phyloP scores from a whole-genome alignment of 1,284 basidiomycete genomes.

The Lentinus polychrous region DNA sequence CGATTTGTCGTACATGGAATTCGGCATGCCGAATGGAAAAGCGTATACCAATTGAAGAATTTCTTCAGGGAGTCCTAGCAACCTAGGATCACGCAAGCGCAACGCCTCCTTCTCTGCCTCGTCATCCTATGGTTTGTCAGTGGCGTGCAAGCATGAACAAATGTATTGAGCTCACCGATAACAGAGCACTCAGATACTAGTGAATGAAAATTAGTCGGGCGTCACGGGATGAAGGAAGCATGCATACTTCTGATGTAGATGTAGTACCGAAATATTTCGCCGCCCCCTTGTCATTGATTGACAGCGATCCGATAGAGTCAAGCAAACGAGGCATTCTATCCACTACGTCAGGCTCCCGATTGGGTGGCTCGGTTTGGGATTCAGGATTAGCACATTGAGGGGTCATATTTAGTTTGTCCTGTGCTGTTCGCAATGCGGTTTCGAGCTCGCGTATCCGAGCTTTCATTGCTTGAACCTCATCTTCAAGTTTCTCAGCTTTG shows the following conservation, averaged over 20 bases:
- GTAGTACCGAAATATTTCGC: constrained; percentile 11
- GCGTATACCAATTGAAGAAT: constrained; percentile 38
- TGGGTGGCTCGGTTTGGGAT: constrained; percentile 3
- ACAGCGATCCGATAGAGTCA: constrained; percentile 16
- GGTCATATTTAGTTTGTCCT: constrained; percentile 3
- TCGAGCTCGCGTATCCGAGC: constrained; percentile 53
- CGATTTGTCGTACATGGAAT: constrained; percentile 29
- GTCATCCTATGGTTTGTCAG: constrained; percentile 4
- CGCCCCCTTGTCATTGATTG: constrained; percentile 11
- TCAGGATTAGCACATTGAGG: not conserved
- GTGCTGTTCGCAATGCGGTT: constrained; percentile 36
- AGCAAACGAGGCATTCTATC: constrained; percentile 22
- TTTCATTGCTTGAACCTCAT: constrained; percentile 37
- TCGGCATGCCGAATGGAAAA: constrained; percentile 41
- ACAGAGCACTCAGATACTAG: constrained; percentile 2
- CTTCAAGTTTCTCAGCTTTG: constrained; percentile 37
- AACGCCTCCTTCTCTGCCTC: constrained; percentile 3
- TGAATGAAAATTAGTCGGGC: not conserved
- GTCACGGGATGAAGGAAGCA: not conserved
- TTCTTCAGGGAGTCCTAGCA: constrained; percentile 33
- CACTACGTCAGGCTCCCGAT: constrained; percentile 2
- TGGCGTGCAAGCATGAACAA: not conserved
- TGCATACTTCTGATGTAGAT: constrained; percentile 11
- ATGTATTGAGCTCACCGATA: not conserved
- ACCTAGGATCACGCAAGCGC: constrained; percentile 14